Base-by-base conservation (phyloP, 495 filamentous ascomycete genomes). In the Bombardia bombarda region DNA sequence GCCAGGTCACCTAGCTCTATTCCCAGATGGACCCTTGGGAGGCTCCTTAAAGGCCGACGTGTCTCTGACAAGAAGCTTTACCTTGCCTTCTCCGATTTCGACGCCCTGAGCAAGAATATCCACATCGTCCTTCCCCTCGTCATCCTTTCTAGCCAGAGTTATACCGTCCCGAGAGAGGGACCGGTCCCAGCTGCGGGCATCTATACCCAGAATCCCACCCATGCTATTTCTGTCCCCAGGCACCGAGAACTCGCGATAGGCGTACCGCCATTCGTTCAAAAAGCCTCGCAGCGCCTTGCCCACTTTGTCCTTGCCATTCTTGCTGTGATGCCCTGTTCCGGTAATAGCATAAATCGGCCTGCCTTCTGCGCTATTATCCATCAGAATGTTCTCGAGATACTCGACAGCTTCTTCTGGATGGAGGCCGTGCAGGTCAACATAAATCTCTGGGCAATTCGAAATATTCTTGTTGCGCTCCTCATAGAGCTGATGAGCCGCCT, bases 281-380 rank as follows among this genome's bases (percentile, higher is more conserved):
- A 93, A 99, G 32, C 70, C 74, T 40, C 90, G 81, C 49, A 99
- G 78, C 7, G 89, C 87, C 68, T 95, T 96, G 47, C 90, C 90
- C 22, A 99, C 84, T 64, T 99, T 99, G 60, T 99, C 93, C 62
- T 96, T 97, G 50, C 92, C 92, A 56, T 94, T 92, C 70, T 97
- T 97, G 51, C 87, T 94, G 58, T 97, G 93, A 54, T 99, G 93
- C 8, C 90, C 90, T 6, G 92, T 96, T 44, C 92, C 92, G 3
- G 88, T 95, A 55, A 97, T 97, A 35, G 88, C 90, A 53, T 97
- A 99, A 22, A 97, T 75, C 2, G 90, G 83, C n/a, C 75, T 73
- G 33, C 66, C 69, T 38, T 84, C 82, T 37, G 78, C 73, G 46
- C 75, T 72, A 47, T 96, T 88, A 56, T 92, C 86, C 24, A 87